phyloP scores from a whole-genome alignment of 1,284 basidiomycete genomes.

The Moesziomyces aphidis region DNA sequence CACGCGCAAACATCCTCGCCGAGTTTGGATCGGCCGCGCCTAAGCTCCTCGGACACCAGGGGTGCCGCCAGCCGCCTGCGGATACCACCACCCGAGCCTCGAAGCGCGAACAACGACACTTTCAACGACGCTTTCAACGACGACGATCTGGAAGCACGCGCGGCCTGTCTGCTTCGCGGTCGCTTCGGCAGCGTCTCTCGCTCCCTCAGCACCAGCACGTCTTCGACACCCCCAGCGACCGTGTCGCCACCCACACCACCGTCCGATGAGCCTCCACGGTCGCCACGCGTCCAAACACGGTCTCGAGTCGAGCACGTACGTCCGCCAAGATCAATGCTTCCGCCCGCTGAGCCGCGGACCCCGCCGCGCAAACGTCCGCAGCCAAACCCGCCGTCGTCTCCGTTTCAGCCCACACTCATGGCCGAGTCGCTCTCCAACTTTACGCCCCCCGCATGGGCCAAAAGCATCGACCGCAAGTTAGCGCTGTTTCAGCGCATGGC shows the following conservation, averaged over 20 bases:
- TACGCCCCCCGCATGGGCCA: slow-evolving; percentile 32
- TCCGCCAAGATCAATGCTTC: not conserved
- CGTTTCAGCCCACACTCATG: slow-evolving; percentile 24
- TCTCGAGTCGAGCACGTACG: no score
- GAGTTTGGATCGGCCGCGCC: not conserved
- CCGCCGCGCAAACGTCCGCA: not conserved
- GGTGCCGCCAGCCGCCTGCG: no score
- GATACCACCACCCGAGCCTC: not conserved
- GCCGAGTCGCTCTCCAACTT: slow-evolving; percentile 42
- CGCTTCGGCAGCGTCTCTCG: slow-evolving; percentile 40
- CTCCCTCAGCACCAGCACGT: slow-evolving; percentile 16
- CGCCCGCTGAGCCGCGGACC: not conserved
- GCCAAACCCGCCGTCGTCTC: slow-evolving; percentile 7
- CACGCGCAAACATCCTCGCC: not conserved
- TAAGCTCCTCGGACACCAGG: not conserved
- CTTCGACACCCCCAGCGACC: slow-evolving; percentile 9
- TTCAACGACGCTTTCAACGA: slow-evolving; percentile 20
- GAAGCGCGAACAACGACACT: not conserved
- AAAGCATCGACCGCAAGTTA: slow-evolving; percentile 3
- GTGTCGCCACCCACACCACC: slow-evolving; percentile 5
- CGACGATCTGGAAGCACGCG: slow-evolving; percentile 30
- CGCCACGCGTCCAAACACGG: not conserved
- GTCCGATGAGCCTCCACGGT: not conserved
- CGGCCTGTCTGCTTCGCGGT: slow-evolving; percentile 25
- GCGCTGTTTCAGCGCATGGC: slow-evolving; percentile 34